A percentile compares a stretch with the other conserved stretches of the same genome.
Conservation (phyloP, 2,329 filamentous ascomycete genomes). For the Pseudocercospora macadamiae region DNA sequence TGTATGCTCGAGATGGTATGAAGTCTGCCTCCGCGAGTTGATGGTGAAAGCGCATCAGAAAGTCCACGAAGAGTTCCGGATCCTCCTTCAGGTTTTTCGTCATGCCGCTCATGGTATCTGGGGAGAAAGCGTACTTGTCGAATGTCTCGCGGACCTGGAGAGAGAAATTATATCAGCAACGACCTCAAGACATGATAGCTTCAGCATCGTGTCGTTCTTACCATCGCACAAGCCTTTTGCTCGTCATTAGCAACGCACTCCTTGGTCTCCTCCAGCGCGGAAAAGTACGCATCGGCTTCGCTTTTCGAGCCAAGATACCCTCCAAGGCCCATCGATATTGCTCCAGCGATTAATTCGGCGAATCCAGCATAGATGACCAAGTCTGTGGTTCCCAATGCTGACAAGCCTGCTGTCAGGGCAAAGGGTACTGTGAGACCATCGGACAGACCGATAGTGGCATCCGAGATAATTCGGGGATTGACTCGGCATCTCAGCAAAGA, state of each 20-base stretch:
- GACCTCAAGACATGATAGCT: no score
- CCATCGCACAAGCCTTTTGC: constrained; percentile 42
- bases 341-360: constrained; percentile 46
- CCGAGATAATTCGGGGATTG: constrained; percentile 48
- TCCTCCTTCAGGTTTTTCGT: constrained; percentile 20
- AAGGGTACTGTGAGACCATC: constrained; percentile 50
- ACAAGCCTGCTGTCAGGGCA: constrained; percentile 47
- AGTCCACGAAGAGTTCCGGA: constrained; percentile 46
- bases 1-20: constrained; percentile 46
- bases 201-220: no score
- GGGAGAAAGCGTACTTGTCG: constrained; percentile 45
- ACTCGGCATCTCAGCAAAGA: constrained; percentile 21
- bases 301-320: constrained; percentile 52
- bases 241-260: constrained; percentile 44
- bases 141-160: constrained; percentile 44
- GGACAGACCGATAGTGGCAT: constrained; percentile 47
- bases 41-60: constrained; percentile 54
- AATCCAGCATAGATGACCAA: constrained; percentile 47
- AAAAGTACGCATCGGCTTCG: constrained; percentile 54
- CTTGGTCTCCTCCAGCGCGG: constrained; percentile 49
- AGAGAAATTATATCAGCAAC: no score
- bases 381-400: constrained; percentile 43
- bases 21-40: constrained; percentile 49
- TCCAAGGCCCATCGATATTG: constrained; percentile 48
- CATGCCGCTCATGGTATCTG: constrained; percentile 31